Evolutionary conservation across 345 rosid genomes (phyloP).

Genomic region (Erodium maritimum): DNA sequence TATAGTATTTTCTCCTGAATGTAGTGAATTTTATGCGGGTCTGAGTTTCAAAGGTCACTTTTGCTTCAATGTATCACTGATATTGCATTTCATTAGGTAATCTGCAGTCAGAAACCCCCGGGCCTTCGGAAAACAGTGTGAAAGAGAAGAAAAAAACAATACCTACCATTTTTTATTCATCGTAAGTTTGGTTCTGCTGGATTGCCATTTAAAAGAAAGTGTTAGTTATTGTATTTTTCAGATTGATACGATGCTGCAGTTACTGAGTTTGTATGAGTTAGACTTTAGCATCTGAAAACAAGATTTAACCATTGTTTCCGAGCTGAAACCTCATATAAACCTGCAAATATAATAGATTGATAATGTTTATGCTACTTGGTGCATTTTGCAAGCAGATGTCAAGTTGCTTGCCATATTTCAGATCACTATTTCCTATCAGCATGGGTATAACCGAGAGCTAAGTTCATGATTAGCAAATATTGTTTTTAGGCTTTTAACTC

Average conservation of each 20-base stretch:
- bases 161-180: constrained; percentile 64
- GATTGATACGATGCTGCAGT: neutral
- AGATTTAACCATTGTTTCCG: neutral
- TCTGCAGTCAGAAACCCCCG: constrained; percentile 20
- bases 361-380: no score
- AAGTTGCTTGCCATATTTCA: neutral
- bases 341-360: no score
- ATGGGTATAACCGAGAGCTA: neutral
- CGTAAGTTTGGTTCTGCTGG: constrained; percentile 37
- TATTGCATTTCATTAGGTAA: constrained; percentile 19
- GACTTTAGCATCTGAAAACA: neutral
- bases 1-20: neutral
- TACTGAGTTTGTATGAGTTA: neutral
- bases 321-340: no score
- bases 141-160: constrained; percentile 35
- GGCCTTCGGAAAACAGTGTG: constrained; percentile 24
- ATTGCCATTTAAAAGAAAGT: neutral
- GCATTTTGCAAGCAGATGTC: neutral
- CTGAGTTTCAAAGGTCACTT: no score
- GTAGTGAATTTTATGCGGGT: neutral
- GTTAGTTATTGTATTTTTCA: neutral
- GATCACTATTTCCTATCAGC: neutral
- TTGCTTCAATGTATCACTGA: neutral
- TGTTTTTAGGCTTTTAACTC: neutral
- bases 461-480: neutral